Base-by-base conservation (phyloP, 225 moss, liverwort and hornwort genomes). In the Straminergon stramineum region DNA sequence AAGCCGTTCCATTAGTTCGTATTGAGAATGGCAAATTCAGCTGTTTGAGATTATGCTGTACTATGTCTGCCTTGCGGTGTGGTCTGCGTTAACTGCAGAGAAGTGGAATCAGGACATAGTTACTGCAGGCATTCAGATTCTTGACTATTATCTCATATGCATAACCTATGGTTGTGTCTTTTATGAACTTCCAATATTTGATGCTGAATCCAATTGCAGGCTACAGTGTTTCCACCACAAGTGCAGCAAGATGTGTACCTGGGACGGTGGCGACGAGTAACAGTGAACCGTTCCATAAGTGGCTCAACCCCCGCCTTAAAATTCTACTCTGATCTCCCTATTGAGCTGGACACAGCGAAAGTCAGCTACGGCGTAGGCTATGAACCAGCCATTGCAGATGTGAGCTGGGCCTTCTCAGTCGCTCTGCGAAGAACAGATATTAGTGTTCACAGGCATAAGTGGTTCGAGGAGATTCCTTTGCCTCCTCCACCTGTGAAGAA, bases 381-480 rank as follows among this genome's bases (percentile, higher is more conserved):
- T 90, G 99, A 99, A 95, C 99, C 99, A 51, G 95, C 95, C 55
- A 93, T 99, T 91, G 96, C 99, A 67, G 99, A 99, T 93, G 89
- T 97, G 90, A 97, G 94, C 89, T 97, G 96, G 91, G 99, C 99
- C 66, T 96, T 99, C 86, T 91, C 92, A 76, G 90, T 95, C 68
- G 99, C 97, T 63, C 89, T 99, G 73, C 94, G 96, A 84, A 99
- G 97, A 92, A 94, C 95, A 17, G 94, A 95, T 88, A 88, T 95
- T 65, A 95, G 95, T 91, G 91, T 92, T 55, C 91, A 92, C 84
- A 95, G 92, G 86, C 92, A 95, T 88, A 51, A 92, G 63, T 95
- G 95, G 95, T 93, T 90, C 65, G 90, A 94, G 80, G 89, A 95
- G 64, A 94, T 95, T 88, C 95, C 94, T 71, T 90, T 96, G 82